A percentile compares a stretch with the other conserved stretches of the same genome.
Conservation (phyloP, 768 basidiomycete genomes). For the Erythrobasidium yunnanense region DNA sequence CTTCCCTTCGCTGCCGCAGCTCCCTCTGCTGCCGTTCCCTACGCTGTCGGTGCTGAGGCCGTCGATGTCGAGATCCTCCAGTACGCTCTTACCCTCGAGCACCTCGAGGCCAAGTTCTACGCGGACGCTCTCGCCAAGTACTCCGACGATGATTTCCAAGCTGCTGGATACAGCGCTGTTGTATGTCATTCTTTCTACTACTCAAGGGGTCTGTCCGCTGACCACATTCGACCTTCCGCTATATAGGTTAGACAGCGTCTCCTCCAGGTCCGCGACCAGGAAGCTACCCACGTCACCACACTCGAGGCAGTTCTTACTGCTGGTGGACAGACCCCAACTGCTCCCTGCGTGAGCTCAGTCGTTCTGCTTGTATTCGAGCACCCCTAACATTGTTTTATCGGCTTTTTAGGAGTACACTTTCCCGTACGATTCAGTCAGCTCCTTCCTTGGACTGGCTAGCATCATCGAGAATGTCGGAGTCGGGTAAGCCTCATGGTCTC, state of each 20-base stretch:
- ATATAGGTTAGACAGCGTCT: conserved; percentile 46
- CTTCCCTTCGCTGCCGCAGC: conserved; percentile 4
- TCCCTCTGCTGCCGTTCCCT: not conserved
- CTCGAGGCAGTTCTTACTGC: conserved; percentile 40
- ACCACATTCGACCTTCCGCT: no score
- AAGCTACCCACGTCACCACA: conserved; percentile 50
- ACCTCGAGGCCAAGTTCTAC: conserved; percentile 42
- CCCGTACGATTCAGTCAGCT: conserved; percentile 46
- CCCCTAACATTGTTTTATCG: not conserved
- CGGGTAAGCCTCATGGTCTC: conserved; percentile 42
- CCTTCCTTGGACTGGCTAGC: conserved; percentile 48
- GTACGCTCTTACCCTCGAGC: conserved; percentile 40
- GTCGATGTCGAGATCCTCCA: not conserved
- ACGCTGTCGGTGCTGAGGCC: not conserved
- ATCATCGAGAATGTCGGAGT: conserved; percentile 50
- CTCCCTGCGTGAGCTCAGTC: conserved; percentile 44
- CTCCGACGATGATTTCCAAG: conserved; percentile 45
- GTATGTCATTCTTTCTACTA: no score
- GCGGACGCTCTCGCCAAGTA: conserved; percentile 44
- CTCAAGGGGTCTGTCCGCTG: no score
- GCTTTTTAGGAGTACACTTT: conserved; percentile 47
- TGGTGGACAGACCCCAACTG: conserved; percentile 46
- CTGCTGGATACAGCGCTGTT: conserved; percentile 44
- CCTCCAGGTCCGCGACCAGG: conserved; percentile 51
- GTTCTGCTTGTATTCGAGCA: not conserved